phyloP scores from a whole-genome alignment of 1,139 yeast genomes.

The Magnusiomyces clavatus region DNA sequence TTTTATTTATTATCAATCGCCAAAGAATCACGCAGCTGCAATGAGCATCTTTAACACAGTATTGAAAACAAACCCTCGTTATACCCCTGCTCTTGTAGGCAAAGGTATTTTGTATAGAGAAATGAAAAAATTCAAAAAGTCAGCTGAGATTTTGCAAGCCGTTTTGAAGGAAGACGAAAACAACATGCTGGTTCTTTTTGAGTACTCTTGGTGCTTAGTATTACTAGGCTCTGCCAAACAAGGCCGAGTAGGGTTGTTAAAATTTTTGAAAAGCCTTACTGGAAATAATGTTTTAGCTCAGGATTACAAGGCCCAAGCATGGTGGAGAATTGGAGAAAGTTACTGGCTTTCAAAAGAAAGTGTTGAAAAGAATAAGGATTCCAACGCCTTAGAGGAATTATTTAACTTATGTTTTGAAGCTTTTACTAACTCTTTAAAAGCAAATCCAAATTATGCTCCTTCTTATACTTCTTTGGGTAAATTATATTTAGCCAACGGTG shows the following conservation, averaged over 20 bases:
- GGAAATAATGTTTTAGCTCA: conserved; percentile 48
- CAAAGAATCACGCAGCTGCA: conserved; percentile 76
- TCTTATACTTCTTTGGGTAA: conserved; percentile 75
- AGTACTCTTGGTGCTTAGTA: conserved; percentile 73
- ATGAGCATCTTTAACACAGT: conserved; percentile 61
- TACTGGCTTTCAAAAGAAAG: conserved; percentile 31
- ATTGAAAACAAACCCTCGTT: conserved; percentile 42
- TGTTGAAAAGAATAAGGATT: conserved; percentile 18
- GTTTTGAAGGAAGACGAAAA: conserved; percentile 47
- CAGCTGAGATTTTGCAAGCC: conserved; percentile 43
- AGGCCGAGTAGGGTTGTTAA: conserved; percentile 48
- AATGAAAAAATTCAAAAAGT: conserved; percentile 48
- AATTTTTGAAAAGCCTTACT: conserved; percentile 38
- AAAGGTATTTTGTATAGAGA: conserved; percentile 73
- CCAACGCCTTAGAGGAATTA: conserved; percentile 18
- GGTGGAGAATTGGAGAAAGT: conserved; percentile 71
- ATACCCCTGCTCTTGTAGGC: conserved; percentile 65
- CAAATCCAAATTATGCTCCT: conserved; percentile 58
- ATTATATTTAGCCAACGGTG: conserved; percentile 55
- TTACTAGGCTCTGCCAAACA: conserved; percentile 42
- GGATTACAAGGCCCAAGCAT: conserved; percentile 50
- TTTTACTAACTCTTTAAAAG: conserved; percentile 56
- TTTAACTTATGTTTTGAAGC: conserved; percentile 39
- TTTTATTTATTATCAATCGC: conserved; percentile 81
- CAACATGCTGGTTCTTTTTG: conserved; percentile 55